phyloP scores from a whole-genome alignment of 208 protist species.

The Crithidia mellificae region DNA sequence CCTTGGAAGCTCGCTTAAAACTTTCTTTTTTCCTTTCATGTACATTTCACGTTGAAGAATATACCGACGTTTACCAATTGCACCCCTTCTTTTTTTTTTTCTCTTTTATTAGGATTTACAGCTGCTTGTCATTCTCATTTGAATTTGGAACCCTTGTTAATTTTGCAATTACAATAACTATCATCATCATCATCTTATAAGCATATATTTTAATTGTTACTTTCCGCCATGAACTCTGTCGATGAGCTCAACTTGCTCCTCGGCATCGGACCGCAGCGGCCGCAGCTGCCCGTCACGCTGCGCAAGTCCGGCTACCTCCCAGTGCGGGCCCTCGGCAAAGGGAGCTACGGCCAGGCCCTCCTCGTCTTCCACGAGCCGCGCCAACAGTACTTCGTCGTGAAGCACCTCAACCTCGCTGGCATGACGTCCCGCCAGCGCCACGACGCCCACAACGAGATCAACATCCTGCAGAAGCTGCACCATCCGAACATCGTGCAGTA shows the following conservation, averaged over 20 bases:
- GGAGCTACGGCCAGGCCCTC: conserved; percentile 92
- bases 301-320: conserved; percentile 64
- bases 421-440: conserved; percentile 91
- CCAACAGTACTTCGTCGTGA: conserved; percentile 87
- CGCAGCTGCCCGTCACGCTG: conserved; percentile 73
- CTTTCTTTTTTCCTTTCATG: too few species aligned
- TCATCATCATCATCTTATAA: neutral
- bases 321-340: conserved; percentile 86
- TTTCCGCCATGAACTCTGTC: conserved; percentile 69
- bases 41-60: too few species aligned
- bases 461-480: conserved; percentile 80
- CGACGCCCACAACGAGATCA: conserved; percentile 87
- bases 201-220: conserved; percentile 5
- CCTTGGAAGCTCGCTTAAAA: too few species aligned
- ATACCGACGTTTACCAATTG: too few species aligned
- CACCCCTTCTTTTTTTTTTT: too few species aligned
- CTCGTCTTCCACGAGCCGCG: conserved; percentile 88
- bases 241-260: conserved; percentile 89
- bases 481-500: conserved; percentile 94
- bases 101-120: too few species aligned
- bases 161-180: too few species aligned
- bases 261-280: conserved; percentile 75
- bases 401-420: too few species aligned
- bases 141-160: too few species aligned
- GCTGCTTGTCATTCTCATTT: too few species aligned